Base-by-base conservation (phyloP, 306 rosid genomes). In the Cicer pinnatifidum region DNA sequence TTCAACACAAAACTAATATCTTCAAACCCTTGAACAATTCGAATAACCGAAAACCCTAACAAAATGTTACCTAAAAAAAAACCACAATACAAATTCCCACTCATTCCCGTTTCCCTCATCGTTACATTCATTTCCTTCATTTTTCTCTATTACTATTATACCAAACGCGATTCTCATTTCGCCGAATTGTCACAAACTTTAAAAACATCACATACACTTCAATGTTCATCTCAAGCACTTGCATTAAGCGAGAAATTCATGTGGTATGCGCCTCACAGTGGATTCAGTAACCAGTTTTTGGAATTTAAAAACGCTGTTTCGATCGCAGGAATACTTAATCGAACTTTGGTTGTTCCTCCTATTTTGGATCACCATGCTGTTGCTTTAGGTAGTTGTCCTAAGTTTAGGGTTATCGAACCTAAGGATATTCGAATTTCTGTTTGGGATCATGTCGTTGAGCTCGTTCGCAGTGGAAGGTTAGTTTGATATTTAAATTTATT, bases 191-290 rank as follows among this genome's bases (percentile, higher is more conserved):
- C 85, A 74, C 39, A 62, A 38, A 58, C 72, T 47, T 39, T 17
- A 6, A 16, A 8, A 28, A 20, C 9, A 44, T 41, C 82, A 11
- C 54, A 48, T 12, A 62, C 80, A 43, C 72, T 58, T 38, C 81
- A 52, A 37, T 89, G 98, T 75, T 69, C 85, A 7, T n/a, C 39
- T 65, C 89, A 69, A 52, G 73, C 86, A 47, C 43, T 75, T 1
- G 23, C 63, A 7, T 53, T 61, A 28, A 84, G 86, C 10, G 87
- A 82, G 62, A 91, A 62, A 58, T 94, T 91, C 85, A 69, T 91
- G 67, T 88, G 84, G 84, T 91, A 89, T 67, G 97, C 96, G 0
- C 97, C 98, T 43, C 96, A 88, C 82, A 89, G 96, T 7, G 98
- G 98, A 54, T 91, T 93, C 92, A 85, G 85, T 80, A 93, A 93